Evolutionary conservation across 164 flowering plant species (phyloP).

Genomic region (Vitis rotundifolia): DNA sequence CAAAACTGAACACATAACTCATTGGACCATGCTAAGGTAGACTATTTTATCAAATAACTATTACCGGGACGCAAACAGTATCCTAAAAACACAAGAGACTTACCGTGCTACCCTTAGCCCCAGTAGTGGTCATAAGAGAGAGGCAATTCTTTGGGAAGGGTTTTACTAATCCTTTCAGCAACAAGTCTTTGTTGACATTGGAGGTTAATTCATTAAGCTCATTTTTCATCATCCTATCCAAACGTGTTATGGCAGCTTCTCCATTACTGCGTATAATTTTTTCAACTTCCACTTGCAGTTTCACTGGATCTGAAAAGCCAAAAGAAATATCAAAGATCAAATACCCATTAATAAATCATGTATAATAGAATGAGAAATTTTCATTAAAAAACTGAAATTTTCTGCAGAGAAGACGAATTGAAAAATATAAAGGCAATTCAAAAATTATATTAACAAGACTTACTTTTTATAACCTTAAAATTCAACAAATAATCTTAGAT

Average conservation of each 20-base stretch:
- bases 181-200: constrained; percentile 45
- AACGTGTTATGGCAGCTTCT: constrained; percentile 59
- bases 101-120: constrained; percentile 94
- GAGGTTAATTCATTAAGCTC: constrained; percentile 46
- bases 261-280: constrained; percentile 63
- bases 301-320: constrained; percentile 41
- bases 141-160: constrained; percentile 83
- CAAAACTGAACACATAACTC: too few species aligned
- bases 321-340: constrained; percentile 1
- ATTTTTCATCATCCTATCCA: constrained; percentile 77
- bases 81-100: constrained; percentile 21
- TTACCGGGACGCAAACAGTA: too few species aligned
- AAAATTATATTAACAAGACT: too few species aligned
- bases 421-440: too few species aligned
- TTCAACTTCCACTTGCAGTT: constrained; percentile 67
- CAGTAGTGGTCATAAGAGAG: constrained; percentile 88
- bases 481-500: too few species aligned
- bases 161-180: constrained; percentile 64
- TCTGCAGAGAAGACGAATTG: too few species aligned
- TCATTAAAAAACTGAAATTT: too few species aligned
- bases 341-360: not conserved
- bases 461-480: too few species aligned
- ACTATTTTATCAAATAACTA: too few species aligned
- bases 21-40: too few species aligned
- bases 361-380: not conserved